These are phyloP conservation scores for Thielaviopsis punctulata DNA, from an alignment of 2,329 filamentous ascomycete species.

Conservation along the genomic window DNA sequence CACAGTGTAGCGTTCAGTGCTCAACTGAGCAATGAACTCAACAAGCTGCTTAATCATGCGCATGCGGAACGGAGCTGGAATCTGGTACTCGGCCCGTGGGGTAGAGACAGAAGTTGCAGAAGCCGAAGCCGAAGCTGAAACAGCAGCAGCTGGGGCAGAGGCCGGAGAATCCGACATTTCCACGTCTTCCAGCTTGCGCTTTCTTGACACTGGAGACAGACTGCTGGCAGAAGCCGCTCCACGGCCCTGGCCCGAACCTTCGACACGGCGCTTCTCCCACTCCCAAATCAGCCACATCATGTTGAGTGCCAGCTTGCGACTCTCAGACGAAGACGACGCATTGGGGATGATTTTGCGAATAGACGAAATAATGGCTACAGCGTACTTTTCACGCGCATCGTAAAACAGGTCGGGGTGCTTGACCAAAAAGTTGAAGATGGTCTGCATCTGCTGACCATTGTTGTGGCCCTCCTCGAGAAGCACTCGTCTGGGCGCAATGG, in stretches of 20 bases:
- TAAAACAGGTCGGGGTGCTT: constrained; percentile 88
- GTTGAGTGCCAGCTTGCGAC: constrained; percentile 76
- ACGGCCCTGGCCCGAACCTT: constrained; percentile 27
- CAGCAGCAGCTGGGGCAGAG: constrained; percentile 1
- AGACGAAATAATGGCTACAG: constrained; percentile 72
- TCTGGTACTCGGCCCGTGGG: constrained; percentile 44
- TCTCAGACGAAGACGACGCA: constrained; percentile 74
- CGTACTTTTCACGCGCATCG: constrained; percentile 81
- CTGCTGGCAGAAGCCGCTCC: constrained; percentile 24
- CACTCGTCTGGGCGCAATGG: constrained; percentile 75
- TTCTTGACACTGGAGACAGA: constrained; percentile 56
- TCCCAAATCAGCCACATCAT: constrained; percentile 81
- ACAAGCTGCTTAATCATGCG: constrained; percentile 90
- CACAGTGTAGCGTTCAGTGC: constrained; percentile 59
- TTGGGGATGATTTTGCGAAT: constrained; percentile 74
- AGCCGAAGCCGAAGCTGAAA: not conserved
- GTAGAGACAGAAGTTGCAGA: not conserved
- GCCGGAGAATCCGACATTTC: constrained; percentile 5
- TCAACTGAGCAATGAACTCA: constrained; percentile 80
- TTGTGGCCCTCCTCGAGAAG: constrained; percentile 74
- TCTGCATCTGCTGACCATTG: constrained; percentile 88
- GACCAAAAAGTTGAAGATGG: constrained; percentile 93
- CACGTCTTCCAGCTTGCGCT: constrained; percentile 59
- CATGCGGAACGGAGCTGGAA: constrained; percentile 48
- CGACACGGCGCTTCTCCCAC: constrained; percentile 77